Evolutionary conservation across 1,139 yeast species (phyloP).

Genomic region (Sugiyamaella sp.): DNA sequence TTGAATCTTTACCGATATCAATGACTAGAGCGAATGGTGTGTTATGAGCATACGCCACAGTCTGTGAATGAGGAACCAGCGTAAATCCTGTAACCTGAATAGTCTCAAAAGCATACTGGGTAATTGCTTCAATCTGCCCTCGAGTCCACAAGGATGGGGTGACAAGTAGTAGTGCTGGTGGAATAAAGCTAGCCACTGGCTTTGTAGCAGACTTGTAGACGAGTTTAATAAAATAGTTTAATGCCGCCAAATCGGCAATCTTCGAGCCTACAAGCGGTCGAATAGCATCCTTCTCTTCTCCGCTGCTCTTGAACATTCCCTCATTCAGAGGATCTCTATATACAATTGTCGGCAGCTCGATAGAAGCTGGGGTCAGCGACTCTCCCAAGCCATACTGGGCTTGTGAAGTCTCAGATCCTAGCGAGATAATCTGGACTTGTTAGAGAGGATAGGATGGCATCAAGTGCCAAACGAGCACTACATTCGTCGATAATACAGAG

Average conservation of each 20-base stretch:
- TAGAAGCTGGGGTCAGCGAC: constrained; percentile 73
- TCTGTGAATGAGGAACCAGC: constrained; percentile 67
- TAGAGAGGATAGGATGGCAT: background rate
- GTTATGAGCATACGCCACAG: constrained; percentile 74
- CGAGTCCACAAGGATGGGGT: constrained; percentile 74
- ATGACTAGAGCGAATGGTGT: constrained; percentile 66
- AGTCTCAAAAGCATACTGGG: constrained; percentile 75
- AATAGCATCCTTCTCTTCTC: constrained; percentile 51
- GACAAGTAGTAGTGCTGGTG: constrained; percentile 59
- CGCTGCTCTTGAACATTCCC: constrained; percentile 45
- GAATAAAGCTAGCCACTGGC: constrained; percentile 40
- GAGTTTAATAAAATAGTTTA: constrained; percentile 66
- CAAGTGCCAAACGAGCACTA: too few species aligned
- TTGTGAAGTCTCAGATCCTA: constrained; percentile 76
- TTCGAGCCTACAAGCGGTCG: constrained; percentile 66
- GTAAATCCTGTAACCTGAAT: constrained; percentile 76
- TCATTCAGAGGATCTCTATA: constrained; percentile 53
- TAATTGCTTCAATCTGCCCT: constrained; percentile 63
- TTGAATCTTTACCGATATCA: constrained; percentile 75
- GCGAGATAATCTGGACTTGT: constrained; percentile 59
- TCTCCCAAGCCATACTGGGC: constrained; percentile 85
- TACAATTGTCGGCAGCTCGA: constrained; percentile 74
- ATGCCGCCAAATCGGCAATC: constrained; percentile 69
- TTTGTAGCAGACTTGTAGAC: constrained; percentile 53
- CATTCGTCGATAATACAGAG: too few species aligned